phyloP scores from a whole-genome alignment of 164 flowering plant species.

The Aristolochia californica region DNA sequence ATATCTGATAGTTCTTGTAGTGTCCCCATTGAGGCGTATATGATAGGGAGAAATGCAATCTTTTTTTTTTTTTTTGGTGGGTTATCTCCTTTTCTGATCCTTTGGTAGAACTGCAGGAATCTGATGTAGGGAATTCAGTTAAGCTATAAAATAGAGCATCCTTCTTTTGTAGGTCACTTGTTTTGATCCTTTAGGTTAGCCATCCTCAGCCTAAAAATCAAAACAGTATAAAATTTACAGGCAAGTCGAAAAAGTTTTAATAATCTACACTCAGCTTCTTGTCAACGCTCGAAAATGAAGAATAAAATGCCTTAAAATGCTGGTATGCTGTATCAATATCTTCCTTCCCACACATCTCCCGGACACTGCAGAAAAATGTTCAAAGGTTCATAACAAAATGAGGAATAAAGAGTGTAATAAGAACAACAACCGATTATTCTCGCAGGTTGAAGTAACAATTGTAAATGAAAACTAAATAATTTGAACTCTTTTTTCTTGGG shows the following conservation, averaged over 20 bases:
- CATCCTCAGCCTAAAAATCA: background rate
- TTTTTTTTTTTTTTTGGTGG: no score
- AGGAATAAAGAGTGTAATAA: no score
- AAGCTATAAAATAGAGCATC: background rate
- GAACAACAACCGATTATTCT: no score
- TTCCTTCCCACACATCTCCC: no score
- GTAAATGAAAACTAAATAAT: no score
- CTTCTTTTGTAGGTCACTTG: no score
- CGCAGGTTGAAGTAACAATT: no score
- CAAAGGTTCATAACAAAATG: no score
- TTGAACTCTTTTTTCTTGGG: no score
- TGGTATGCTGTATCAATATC: slow-evolving; percentile 75
- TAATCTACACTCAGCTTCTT: slow-evolving; percentile 56
- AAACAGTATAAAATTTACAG: background rate
- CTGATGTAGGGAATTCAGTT: background rate
- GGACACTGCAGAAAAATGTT: no score
- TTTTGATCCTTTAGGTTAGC: no score
- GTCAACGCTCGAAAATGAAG: slow-evolving; percentile 74
- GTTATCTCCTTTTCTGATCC: background rate
- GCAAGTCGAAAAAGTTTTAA: background rate
- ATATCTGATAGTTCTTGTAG: background rate
- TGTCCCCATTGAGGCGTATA: background rate
- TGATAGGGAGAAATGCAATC: background rate
- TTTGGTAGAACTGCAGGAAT: background rate
- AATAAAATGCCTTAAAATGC: slow-evolving; percentile 82